These are phyloP conservation scores for Taphrina betulina DNA, from an alignment of 1,139 yeast genomes.

Conservation along the genomic window DNA sequence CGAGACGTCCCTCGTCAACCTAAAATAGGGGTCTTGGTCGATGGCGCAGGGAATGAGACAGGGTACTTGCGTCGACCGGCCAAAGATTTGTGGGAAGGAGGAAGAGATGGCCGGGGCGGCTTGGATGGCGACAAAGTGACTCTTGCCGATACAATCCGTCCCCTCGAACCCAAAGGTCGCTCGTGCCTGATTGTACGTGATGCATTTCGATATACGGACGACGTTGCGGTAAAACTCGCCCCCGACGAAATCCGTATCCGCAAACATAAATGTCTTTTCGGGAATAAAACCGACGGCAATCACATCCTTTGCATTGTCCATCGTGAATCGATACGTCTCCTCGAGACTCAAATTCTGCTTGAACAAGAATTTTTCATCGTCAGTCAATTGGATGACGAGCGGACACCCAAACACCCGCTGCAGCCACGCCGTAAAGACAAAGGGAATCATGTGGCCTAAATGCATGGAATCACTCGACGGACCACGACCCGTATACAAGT, in stretches of 20 bases:
- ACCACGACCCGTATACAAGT: constrained; percentile 96
- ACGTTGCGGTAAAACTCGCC: constrained; percentile 93
- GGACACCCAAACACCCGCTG: constrained; percentile 98
- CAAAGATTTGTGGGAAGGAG: constrained; percentile 91
- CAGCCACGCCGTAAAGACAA: constrained; percentile 93
- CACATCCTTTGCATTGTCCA: constrained; percentile 86
- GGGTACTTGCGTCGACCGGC: constrained; percentile 69
- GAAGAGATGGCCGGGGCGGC: constrained; percentile 95
- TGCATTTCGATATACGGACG: constrained; percentile 89
- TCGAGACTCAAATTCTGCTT: constrained; percentile 84
- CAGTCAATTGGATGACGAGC: constrained; percentile 91
- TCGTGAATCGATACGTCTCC: constrained; percentile 77
- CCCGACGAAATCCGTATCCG: constrained; percentile 89
- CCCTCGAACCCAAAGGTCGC: constrained; percentile 98
- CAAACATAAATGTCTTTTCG: constrained; percentile 89
- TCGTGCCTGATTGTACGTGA: constrained; percentile 92
- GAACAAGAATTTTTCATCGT: constrained; percentile 95
- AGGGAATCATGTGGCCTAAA: constrained; percentile 96
- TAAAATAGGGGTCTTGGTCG: constrained; percentile 92
- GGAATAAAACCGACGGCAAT: constrained; percentile 94
- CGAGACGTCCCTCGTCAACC: constrained; percentile 97
- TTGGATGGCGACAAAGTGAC: constrained; percentile 94
- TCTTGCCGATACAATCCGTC: constrained; percentile 82
- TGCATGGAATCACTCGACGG: constrained; percentile 96
- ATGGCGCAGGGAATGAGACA: constrained; percentile 98